Conservation (phyloP, 306 rosid species). For the Arachis hypogaea region DNA sequence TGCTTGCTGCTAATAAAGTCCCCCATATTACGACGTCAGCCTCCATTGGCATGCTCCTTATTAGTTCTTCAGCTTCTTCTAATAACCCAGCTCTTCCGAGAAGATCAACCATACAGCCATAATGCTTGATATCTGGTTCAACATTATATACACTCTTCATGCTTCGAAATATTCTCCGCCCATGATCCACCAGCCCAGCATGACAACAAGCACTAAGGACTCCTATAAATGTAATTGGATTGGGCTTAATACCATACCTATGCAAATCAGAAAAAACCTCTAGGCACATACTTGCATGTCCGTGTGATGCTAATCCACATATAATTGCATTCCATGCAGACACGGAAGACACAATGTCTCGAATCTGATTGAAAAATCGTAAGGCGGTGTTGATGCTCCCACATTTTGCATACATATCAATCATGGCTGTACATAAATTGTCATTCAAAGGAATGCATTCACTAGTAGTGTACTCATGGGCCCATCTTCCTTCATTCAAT, state of each 20-base stretch:
- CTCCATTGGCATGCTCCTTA: slow-evolving; percentile 80
- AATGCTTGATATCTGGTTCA: slow-evolving; percentile 87
- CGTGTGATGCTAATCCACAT: slow-evolving; percentile 86
- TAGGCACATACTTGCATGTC: slow-evolving; percentile 69
- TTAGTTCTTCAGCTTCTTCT: slow-evolving; percentile 72
- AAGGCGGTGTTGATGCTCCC: slow-evolving; percentile 77
- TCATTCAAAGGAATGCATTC: slow-evolving; percentile 71
- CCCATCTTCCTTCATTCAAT: slow-evolving; percentile 74
- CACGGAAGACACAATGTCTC: slow-evolving; percentile 51
- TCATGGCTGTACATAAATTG: slow-evolving; percentile 75
- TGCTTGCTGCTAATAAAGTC: slow-evolving; percentile 82
- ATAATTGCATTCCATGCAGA: slow-evolving; percentile 94
- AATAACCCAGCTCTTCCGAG: slow-evolving; percentile 85
- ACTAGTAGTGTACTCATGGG: slow-evolving; percentile 58
- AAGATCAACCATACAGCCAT: slow-evolving; percentile 94
- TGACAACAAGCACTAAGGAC: slow-evolving; percentile 92
- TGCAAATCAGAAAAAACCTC: slow-evolving; percentile 72
- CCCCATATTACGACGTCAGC: slow-evolving; percentile 92
- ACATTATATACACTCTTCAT: slow-evolving; percentile 70
- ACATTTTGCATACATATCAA: slow-evolving; percentile 94
- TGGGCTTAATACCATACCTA: slow-evolving; percentile 59
- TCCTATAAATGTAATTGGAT: slow-evolving; percentile 80
- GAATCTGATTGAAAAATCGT: slow-evolving; percentile 62
- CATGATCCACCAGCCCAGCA: slow-evolving; percentile 74
- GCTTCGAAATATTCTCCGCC: slow-evolving; percentile 68